Evolutionary conservation across 768 basidiomycete species (phyloP), one percentile per base, ranked within the genome.

Genomic region (Boletus patriciae): DNA sequence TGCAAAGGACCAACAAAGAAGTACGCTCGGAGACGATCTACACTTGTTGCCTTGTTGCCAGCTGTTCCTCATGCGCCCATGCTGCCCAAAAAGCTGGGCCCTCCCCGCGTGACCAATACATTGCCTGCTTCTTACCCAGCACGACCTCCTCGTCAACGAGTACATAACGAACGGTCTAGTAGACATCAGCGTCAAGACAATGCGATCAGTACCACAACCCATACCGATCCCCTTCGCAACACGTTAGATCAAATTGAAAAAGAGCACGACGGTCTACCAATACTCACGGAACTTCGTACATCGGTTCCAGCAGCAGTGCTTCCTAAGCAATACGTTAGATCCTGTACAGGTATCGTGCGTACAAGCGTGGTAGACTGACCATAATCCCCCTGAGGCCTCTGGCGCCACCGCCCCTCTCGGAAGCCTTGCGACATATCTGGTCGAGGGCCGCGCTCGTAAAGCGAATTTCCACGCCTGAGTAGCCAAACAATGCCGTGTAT

Each of bases 271-370:
- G n/a, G 51, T 23, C 37, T 46, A 54, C 16, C 19, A 33, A 37
- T 15, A 84, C 88, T 83, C 72, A 90, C 87, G 92, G 92, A 45
- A 87, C 87, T 76, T 93, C 90, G 67, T 92, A 96, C 94, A 97
- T 97, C 0, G 92, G 80, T 47, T 98, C 93, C 46, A 95, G 76
- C 48, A 98, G 74, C 3, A 95, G 69, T 21, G 79, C 70, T 74
- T 97, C 95, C 90, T 92, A 42, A 36, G 27, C 13, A 12, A 43
- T 40, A 21, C 23, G 29, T 57, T 42, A 56, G 55, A 41, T 16
- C 50, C 50, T 3, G 27, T 42, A 21, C 29, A 31, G 42, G 46
- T 38, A 55, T 31, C 40, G 41, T 46, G 41, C 23, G 49, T 33
- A 23, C 16, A 27, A 31, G 34, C 40, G 15, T 13, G 34, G 41